Evolutionary conservation across 257 asterid species (phyloP), one percentile per base, ranked within the genome.

Genomic region (Solanum chaucha): DNA sequence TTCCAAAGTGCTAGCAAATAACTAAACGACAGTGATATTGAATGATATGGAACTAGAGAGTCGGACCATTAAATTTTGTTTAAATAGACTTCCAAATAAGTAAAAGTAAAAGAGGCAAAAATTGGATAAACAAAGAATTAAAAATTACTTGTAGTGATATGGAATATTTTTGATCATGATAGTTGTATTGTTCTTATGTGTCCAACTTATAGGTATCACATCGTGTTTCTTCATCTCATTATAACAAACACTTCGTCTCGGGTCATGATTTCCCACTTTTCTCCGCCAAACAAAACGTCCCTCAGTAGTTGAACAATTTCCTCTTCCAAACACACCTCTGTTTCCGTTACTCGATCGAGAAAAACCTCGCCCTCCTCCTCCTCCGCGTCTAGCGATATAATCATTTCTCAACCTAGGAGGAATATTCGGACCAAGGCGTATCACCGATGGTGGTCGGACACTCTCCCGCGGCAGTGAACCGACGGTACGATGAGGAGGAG

Each of bases 121-220:
- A 10, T 19, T 36, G 36, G 35, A 44, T 0, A 19, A 41, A 24
- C 19, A 36, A 8, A 68, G 32, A 78, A n/a, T 13, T 74, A 10
- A 32, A 22, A 67, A 17, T 11, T 92, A 95, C 98, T 90, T 88
- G 90, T 87, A 93, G 24, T 86, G 83, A 73, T 92, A 90, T 0
- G 98, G 98, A 2, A 95, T 92, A 35, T 95, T 93, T 86, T 92
- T 95, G 64, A 95, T 92, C 98, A 95, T 93, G 82, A 95, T 86
- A 5, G 96, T 88, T 0, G 96, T 80, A 26, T 8, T 80, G 8
- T 88, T 86, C 3, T 84, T 87, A 78, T 87, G 93, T 7, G 84
- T 87, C 4, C 67, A 83, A 13, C 83, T 87, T 1, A 95, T 91
- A 71, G 92, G 93, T 38, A 88, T 13, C 10, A 88, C 88, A 12